A percentile compares a stretch with the other conserved stretches of the same genome.
These are phyloP conservation scores for Thymus quinquecostatus DNA, from an alignment of 257 asterid genomes.

Conservation along the genomic window DNA sequence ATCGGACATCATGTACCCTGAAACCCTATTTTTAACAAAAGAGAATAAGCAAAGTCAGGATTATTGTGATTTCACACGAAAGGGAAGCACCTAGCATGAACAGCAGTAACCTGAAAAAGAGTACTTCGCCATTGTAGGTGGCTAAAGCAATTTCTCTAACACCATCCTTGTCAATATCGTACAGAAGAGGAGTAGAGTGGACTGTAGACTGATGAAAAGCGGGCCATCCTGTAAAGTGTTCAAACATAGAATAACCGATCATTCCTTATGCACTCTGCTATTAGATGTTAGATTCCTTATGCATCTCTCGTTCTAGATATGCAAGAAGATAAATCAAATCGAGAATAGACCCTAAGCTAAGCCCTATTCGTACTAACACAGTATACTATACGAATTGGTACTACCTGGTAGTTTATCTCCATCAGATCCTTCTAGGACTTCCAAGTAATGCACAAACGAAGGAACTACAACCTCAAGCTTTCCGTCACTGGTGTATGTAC, in stretches of 20 bases:
- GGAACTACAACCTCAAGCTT: constrained; percentile 95
- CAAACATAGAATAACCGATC: constrained; percentile 26
- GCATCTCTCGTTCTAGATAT: too few relatives aligned
- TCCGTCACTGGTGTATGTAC: constrained; percentile 72
- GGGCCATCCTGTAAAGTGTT: constrained; percentile 83
- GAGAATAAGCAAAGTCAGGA: constrained; percentile 24
- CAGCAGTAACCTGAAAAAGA: constrained; percentile 80
- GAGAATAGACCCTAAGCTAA: constrained; percentile 1
- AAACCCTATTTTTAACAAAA: constrained; percentile 57
- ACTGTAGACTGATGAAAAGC: constrained; percentile 98
- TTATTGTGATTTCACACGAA: background rate
- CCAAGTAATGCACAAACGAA: constrained; percentile 98
- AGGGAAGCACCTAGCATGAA: constrained; percentile 20
- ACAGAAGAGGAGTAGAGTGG: constrained; percentile 93
- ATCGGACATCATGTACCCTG: constrained; percentile 95
- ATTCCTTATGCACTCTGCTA: constrained; percentile 13
- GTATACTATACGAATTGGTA: constrained; percentile 13
- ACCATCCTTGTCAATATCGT: constrained; percentile 98
- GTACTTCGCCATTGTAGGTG: constrained; percentile 96
- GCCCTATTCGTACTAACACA: constrained; percentile 4
- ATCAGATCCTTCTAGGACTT: constrained; percentile 97
- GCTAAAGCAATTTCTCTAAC: constrained; percentile 94
- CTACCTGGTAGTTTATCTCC: constrained; percentile 98
- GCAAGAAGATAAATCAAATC: constrained; percentile 2
- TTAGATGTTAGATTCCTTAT: background rate